phyloP scores from a whole-genome alignment of 352 stramenopile genomes.

The Phytopythium helicoides region DNA sequence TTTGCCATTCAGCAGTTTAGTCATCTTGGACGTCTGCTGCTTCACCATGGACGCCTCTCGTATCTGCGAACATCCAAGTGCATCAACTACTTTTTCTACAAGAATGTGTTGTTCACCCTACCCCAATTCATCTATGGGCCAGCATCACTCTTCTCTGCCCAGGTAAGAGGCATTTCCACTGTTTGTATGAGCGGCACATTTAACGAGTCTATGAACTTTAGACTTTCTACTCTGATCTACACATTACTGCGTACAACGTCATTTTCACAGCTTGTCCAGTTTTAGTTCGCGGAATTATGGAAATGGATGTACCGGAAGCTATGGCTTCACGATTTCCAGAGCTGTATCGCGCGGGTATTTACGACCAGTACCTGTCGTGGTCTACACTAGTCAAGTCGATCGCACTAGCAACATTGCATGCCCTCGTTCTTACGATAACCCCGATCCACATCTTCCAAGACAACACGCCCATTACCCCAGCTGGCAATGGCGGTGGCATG shows the following conservation, averaged over 20 bases:
- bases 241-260: conserved; percentile 95
- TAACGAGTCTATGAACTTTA: too few species aligned
- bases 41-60: conserved; percentile 91
- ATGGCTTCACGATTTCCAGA: conserved; percentile 71
- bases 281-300: conserved; percentile 66
- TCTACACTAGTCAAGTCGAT: conserved; percentile 38
- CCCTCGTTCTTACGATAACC: conserved; percentile 50
- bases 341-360: conserved; percentile 58
- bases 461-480: conserved; percentile 40
- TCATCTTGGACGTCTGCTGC: conserved; percentile 63
- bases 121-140: conserved; percentile 88
- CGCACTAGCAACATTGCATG: conserved; percentile 50
- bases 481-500: conserved; percentile 59
- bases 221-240: conserved; percentile 79
- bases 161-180: conserved; percentile 27
- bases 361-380: conserved; percentile 64
- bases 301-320: conserved; percentile 67
- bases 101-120: conserved; percentile 95
- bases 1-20: conserved; percentile 85
- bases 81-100: conserved; percentile 99
- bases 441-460: conserved; percentile 56
- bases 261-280: conserved; percentile 92
- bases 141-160: conserved; percentile 84
- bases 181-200: too few species aligned
- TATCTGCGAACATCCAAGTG: conserved; percentile 95